phyloP scores from a whole-genome alignment of 768 basidiomycete species.

The Cystoderma amianthinum region DNA sequence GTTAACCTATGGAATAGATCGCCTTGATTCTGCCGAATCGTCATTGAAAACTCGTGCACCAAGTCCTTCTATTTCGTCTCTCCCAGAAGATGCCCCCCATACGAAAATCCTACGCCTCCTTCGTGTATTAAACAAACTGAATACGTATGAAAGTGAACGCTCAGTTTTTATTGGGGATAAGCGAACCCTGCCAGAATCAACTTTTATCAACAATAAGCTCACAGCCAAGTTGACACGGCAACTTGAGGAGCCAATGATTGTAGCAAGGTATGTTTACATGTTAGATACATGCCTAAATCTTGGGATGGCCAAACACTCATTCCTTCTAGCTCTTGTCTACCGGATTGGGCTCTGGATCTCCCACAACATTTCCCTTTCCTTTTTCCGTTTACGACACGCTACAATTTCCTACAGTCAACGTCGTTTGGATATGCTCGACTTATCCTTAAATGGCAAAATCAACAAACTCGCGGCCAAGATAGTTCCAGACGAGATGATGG shows the following conservation, averaged over 20 bases:
- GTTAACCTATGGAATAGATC: neutral
- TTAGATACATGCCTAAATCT: neutral
- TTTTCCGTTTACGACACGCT: slow-evolving; percentile 97
- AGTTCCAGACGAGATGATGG: slow-evolving; percentile 82
- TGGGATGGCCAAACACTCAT: slow-evolving; percentile 4
- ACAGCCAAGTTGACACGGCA: slow-evolving; percentile 97
- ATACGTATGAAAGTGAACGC: slow-evolving; percentile 67
- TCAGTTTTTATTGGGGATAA: slow-evolving; percentile 39
- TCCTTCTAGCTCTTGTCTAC: slow-evolving; percentile 74
- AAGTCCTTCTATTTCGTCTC: slow-evolving; percentile 64
- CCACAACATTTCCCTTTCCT: slow-evolving; percentile 97
- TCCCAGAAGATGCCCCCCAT: slow-evolving; percentile 80
- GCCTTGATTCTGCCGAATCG: neutral
- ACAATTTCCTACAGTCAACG: slow-evolving; percentile 94
- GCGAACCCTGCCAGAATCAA: slow-evolving; percentile 64
- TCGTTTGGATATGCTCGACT: slow-evolving; percentile 96
- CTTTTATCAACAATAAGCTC: slow-evolving; percentile 96
- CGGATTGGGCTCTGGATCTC: slow-evolving; percentile 95
- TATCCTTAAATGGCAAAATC: slow-evolving; percentile 91
- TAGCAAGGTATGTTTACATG: slow-evolving; percentile 88
- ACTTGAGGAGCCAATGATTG: slow-evolving; percentile 97
- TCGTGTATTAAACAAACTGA: slow-evolving; percentile 80
- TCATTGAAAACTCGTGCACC: slow-evolving; percentile 38
- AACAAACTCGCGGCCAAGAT: slow-evolving; percentile 74
- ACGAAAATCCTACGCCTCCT: slow-evolving; percentile 89